Evolutionary conservation across 495 filamentous ascomycete genomes (phyloP), one percentile per base, ranked within the genome.

Genomic region (Penicillium samsonianum): DNA sequence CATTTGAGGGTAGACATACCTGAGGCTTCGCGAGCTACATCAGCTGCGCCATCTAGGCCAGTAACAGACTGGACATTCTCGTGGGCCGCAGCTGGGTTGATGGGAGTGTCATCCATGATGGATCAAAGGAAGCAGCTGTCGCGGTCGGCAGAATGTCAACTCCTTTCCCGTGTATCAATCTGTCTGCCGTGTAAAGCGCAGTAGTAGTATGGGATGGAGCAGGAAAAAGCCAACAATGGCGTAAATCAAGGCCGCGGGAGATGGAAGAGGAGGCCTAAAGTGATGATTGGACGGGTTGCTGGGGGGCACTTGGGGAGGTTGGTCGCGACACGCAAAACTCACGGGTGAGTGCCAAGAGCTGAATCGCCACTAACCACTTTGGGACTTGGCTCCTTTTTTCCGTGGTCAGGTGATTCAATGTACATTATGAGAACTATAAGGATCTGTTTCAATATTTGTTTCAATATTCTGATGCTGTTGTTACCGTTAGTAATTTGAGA

Each of bases 21-120:
- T 46, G 73, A 75, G 43, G 65, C 60, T 50, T 46, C 56, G 42
- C 60, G 66, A 35, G 67, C 55, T 53, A 64, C 55, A 50, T 74
- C 72, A 45, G 62, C 62, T 30, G 54, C 59, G 37, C 63, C 57
- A 53, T 75, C 74, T 49, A 56, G 50, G 22, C 67, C 66, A 49
- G 59, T 59, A 23, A 58, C 30, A 35, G 61, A 16, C 48, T 74
- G 69, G 31, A 58, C 22, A 58, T 77, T 68, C 50, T 76, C 72
- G 30, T 64, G 59, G 47, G 63, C 63, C 35, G 62, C 56, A 54
- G 63, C 51, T 9, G 62, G 57, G 54, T 73, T 57, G 47, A 60
- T 53, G 20, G 64, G 59, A 47, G 61, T 70, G 19, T 75, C 75
- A 51, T 78, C 75, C 75, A 78, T 78, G 52, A 56, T 76, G 62